Evolutionary conservation across 768 basidiomycete genomes (phyloP), one percentile per base, ranked within the genome.

Genomic region (Naganishia kalamii): DNA sequence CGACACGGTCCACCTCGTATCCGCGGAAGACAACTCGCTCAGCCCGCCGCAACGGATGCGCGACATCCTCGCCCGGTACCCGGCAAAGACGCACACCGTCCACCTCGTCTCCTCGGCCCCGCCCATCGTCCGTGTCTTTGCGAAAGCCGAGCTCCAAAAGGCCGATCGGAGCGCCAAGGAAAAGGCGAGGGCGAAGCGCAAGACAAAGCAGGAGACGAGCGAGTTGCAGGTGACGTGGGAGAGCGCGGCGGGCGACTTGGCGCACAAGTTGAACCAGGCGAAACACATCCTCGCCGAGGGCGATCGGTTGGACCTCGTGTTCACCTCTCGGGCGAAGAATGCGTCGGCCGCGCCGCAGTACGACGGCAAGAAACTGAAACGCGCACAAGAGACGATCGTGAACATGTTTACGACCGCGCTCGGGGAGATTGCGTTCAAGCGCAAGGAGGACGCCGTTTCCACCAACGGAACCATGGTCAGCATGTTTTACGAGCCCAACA

Each of bases 201-300:
- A 69, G 35, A 62, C 67, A n/a, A 70, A 63, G 1, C 50, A 69
- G 13, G 71, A 75, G 52, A 72, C 72, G 35, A 72, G 72, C 50
- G 74, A 75, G 52, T 70, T 77, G 29, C 74, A 75, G 52, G 68
- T 77, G 5, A 69, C 70, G n/a, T 77, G 76, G 76, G 68, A 69
- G n/a, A 67, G 68, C 30, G 76, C 72, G 1, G 40, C 52, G 21
- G 75, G 74, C 0, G 76, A 77, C 63, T 41, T 77, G 54, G 29
- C 52, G 29, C 72, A 74, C 61, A 77, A 77, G 63, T 29, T 72
- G 13, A 57, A 63, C 8, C 37, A 68, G n/a, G 71, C 73, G 7
- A 70, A 67, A 41, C 48, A 43, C 2, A 50, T 73, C 15, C 32
- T 77, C 35, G 69, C 69, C 43, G 69, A 69, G 27, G 76, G 76